Evolutionary conservation across 441 rosid genomes (phyloP).

Genomic region (Flueggea neowawraea): DNA sequence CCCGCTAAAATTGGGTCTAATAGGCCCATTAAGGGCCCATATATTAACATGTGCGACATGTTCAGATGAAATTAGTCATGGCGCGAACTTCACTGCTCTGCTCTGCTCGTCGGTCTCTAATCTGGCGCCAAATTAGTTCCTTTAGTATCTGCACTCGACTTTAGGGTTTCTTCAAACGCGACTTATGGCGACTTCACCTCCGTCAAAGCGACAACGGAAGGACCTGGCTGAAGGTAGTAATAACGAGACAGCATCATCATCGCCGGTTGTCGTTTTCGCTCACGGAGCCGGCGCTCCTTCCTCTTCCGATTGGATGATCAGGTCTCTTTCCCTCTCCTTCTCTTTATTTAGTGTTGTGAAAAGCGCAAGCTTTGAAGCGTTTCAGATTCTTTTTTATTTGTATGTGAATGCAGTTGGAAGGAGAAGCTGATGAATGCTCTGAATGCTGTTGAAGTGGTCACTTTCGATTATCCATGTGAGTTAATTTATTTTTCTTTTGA

Average conservation of each 20-base stretch:
- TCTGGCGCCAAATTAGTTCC: not conserved
- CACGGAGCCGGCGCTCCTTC: conserved; percentile 95
- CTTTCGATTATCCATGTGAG: conserved; percentile 91
- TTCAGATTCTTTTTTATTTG: not conserved
- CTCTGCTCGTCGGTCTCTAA: not conserved
- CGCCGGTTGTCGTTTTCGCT: conserved; percentile 79
- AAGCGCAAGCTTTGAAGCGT: too few species aligned
- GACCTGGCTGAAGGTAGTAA: conserved; percentile 5
- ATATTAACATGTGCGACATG: too few species aligned
- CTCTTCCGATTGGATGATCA: conserved; percentile 89
- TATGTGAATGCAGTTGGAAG: conserved; percentile 59
- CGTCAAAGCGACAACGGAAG: conserved; percentile 52
- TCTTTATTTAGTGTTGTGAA: too few species aligned
- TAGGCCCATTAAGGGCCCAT: too few species aligned
- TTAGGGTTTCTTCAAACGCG: not conserved
- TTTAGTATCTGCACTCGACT: not conserved
- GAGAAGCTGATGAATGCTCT: conserved; percentile 53
- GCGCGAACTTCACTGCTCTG: not conserved
- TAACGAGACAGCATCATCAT: conserved; percentile 17
- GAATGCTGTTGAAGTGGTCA: conserved; percentile 69
- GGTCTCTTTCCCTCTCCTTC: conserved; percentile 23
- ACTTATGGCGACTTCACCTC: conserved; percentile 29
- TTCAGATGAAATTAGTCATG: not conserved
- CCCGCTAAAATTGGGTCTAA: too few species aligned
- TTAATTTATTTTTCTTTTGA: conserved; percentile 2